These are phyloP conservation scores for Eustoma russellianum DNA, from an alignment of 257 asterid species.

Conservation along the genomic window DNA sequence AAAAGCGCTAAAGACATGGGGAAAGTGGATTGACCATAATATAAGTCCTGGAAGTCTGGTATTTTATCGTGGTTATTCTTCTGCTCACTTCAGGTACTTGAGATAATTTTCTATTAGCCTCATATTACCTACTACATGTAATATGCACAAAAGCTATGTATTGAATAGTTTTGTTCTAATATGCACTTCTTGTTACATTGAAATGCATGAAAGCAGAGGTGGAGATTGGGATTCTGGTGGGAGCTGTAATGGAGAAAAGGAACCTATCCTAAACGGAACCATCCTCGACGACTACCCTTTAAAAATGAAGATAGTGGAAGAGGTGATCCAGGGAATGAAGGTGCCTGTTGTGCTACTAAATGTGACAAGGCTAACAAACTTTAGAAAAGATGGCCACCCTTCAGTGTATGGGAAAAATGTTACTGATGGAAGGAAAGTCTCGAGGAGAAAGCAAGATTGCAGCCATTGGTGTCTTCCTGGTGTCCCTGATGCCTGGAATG, in stretches of 20 bases:
- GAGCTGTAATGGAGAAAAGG: conserved; percentile 68
- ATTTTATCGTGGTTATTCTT: conserved; percentile 88
- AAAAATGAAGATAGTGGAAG: conserved; percentile 77
- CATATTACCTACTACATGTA: not conserved
- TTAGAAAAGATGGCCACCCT: conserved; percentile 93
- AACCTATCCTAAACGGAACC: conserved; percentile 57
- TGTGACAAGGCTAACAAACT: conserved; percentile 69
- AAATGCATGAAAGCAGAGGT: conserved; percentile 43
- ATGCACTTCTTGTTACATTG: no score
- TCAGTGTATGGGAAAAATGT: conserved; percentile 70
- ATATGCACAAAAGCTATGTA: no score
- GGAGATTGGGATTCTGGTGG: conserved; percentile 99
- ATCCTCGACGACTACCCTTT: conserved; percentile 66
- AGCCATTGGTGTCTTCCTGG: conserved; percentile 99
- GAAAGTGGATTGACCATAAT: conserved; percentile 60
- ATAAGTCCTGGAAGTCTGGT: conserved; percentile 38
- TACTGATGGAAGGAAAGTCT: conserved; percentile 39
- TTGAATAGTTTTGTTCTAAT: not conserved
- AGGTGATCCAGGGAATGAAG: conserved; percentile 46
- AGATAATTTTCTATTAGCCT: not conserved
- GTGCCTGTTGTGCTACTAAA: conserved; percentile 56
- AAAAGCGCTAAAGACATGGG: conserved; percentile 88
- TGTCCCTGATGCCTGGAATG: conserved; percentile 96
- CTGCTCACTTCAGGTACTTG: conserved; percentile 90
- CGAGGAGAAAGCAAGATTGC: conserved; percentile 76